Conservation (phyloP, 108 stramenopile species). For the Fistulifera pelliculosa region DNA sequence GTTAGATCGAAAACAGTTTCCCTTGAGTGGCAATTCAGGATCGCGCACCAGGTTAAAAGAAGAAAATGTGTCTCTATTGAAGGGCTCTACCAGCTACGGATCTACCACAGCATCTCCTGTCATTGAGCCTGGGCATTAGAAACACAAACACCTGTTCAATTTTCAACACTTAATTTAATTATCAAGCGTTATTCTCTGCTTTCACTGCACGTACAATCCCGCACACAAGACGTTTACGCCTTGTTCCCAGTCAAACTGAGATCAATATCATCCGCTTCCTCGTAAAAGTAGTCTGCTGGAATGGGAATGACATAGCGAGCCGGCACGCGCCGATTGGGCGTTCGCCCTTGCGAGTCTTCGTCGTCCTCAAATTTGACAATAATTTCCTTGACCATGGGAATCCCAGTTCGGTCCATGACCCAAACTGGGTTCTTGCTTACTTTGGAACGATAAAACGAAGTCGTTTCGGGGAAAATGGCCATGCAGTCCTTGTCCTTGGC, state of each 20-base stretch:
- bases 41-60: too few relatives aligned
- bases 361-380: conserved; percentile 95
- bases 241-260: not conserved
- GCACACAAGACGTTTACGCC: too few relatives aligned
- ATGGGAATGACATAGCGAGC: conserved; percentile 88
- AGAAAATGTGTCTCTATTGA: too few relatives aligned
- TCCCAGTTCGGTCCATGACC: conserved; percentile 36
- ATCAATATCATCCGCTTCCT: conserved; percentile 82
- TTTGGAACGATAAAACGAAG: conserved; percentile 89
- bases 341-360: conserved; percentile 79
- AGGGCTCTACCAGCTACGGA: too few relatives aligned
- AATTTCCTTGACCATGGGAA: conserved; percentile 80
- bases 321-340: conserved; percentile 88
- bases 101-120: too few relatives aligned
- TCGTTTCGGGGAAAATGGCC: conserved; percentile 99
- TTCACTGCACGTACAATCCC: too few relatives aligned
- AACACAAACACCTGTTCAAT: too few relatives aligned
- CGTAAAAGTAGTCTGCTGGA: conserved; percentile 76
- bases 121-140: too few relatives aligned
- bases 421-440: conserved; percentile 81
- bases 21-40: too few relatives aligned
- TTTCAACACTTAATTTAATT: too few relatives aligned
- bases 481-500: conserved; percentile 82
- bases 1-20: too few relatives aligned
- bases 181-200: too few relatives aligned